Evolutionary conservation across 2,329 filamentous ascomycete species (phyloP).

Genomic region (Epichloe festucae): DNA sequence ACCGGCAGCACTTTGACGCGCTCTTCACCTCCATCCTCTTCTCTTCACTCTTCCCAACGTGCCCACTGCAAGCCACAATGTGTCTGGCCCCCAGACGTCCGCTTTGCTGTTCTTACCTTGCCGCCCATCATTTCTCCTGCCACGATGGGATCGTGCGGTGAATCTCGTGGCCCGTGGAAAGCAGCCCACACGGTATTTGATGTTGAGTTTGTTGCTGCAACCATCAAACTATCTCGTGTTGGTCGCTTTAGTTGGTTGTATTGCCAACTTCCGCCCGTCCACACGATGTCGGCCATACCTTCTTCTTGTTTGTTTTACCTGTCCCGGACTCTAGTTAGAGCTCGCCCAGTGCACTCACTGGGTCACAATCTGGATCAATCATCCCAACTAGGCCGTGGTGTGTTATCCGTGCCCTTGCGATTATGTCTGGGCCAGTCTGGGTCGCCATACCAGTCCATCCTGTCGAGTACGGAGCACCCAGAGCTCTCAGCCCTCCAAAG

Average conservation of each 20-base stretch:
- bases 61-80: slow-evolving; percentile 1
- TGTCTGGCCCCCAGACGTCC: not conserved
- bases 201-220: not conserved
- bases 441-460: not conserved
- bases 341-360: not conserved
- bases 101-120: not conserved
- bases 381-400: slow-evolving; percentile 2
- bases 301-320: not conserved
- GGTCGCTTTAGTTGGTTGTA: not conserved
- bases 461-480: not conserved
- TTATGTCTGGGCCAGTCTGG: not conserved
- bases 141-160: not conserved
- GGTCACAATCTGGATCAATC: slow-evolving; percentile 4
- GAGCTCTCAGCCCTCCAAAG: not conserved
- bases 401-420: slow-evolving; percentile 5
- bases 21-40: not conserved
- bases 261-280: not conserved
- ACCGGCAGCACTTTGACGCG: not conserved
- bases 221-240: not conserved
- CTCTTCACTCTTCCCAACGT: not conserved
- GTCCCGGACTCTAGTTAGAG: not conserved
- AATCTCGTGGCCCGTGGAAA: not conserved
- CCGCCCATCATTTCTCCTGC: not conserved
- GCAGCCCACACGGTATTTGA: not conserved
- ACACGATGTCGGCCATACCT: not conserved